Evolutionary conservation across 805 yeast species (phyloP).

Genomic region (Barnettozyma wickerhamii): DNA sequence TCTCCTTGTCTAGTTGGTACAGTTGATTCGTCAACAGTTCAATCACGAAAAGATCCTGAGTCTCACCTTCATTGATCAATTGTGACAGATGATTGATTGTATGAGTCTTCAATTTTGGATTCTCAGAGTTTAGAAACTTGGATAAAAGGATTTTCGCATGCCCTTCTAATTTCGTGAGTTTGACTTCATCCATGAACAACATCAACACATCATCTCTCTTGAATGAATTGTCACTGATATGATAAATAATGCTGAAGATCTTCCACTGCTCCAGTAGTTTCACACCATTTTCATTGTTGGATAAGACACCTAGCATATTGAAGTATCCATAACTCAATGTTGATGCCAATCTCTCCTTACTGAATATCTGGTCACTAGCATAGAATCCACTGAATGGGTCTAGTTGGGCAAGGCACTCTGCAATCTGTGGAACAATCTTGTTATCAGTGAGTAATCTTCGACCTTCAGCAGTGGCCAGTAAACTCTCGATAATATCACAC

Average conservation of each 20-base stretch:
- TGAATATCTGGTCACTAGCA: constrained; percentile 71
- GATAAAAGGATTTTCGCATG: constrained; percentile 66
- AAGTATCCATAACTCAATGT: constrained; percentile 78
- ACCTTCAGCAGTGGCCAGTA: constrained; percentile 64
- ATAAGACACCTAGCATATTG: constrained; percentile 68
- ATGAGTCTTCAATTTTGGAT: constrained; percentile 44
- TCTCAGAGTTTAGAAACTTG: constrained; percentile 57
- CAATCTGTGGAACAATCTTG: constrained; percentile 81
- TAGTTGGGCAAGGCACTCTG: constrained; percentile 82
- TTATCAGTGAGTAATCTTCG: constrained; percentile 60
- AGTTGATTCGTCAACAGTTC: constrained; percentile 59
- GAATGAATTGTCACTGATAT: constrained; percentile 53
- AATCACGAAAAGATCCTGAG: constrained; percentile 36
- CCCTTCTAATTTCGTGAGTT: constrained; percentile 47
- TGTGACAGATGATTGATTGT: constrained; percentile 52
- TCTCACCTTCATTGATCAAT: constrained; percentile 34
- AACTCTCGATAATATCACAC: constrained; percentile 62
- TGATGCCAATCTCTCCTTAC: constrained; percentile 49
- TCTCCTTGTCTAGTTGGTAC: constrained; percentile 58
- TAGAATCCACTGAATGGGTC: constrained; percentile 75
- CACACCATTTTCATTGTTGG: constrained; percentile 57
- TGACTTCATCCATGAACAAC: constrained; percentile 56
- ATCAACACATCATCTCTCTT: constrained; percentile 53
- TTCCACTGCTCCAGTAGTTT: constrained; percentile 76
- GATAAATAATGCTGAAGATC: constrained; percentile 74